These are phyloP conservation scores for Chrysanthemum seticuspe DNA, from an alignment of 129 eudicot genomes.

Conservation along the genomic window DNA sequence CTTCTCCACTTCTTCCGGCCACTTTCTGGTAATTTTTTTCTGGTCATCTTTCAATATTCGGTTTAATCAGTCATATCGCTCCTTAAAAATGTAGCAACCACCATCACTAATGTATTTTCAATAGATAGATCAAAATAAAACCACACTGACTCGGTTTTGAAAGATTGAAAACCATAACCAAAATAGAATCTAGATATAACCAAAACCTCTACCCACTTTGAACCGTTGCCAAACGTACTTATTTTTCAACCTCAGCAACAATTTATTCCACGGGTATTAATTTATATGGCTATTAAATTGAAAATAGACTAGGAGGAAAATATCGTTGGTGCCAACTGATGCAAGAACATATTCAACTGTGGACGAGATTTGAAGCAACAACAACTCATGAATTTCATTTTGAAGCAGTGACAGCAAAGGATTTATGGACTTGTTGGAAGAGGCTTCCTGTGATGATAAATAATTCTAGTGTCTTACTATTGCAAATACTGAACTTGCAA, in stretches of 20 bases:
- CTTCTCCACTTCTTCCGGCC: too few relatives aligned
- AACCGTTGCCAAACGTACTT: too few relatives aligned
- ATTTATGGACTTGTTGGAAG: conserved; percentile 75
- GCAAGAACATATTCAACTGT: conserved; percentile 32
- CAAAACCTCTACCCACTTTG: too few relatives aligned
- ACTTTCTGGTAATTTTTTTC: too few relatives aligned
- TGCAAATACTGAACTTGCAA: conserved; percentile 13
- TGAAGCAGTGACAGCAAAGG: conserved; percentile 41
- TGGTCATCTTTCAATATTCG: too few relatives aligned
- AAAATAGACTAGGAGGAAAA: too few relatives aligned
- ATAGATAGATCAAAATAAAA: background rate
- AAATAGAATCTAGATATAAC: background rate
- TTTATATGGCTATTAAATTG: too few relatives aligned
- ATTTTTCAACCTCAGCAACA: too few relatives aligned
- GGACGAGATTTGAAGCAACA: conserved; percentile 91
- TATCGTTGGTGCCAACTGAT: too few relatives aligned
- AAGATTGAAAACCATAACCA: background rate
- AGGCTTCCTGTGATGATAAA: conserved; percentile 52
- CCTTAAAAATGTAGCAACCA: background rate
- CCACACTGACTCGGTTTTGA: too few relatives aligned
- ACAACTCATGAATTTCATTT: conserved; percentile 33
- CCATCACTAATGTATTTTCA: background rate
- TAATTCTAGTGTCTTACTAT: conserved; percentile 7
- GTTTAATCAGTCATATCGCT: background rate
- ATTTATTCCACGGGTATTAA: too few relatives aligned